Evolutionary conservation across 306 rosid genomes (phyloP), one percentile per base, ranked within the genome.

Genomic region (Glycine latifolia): DNA sequence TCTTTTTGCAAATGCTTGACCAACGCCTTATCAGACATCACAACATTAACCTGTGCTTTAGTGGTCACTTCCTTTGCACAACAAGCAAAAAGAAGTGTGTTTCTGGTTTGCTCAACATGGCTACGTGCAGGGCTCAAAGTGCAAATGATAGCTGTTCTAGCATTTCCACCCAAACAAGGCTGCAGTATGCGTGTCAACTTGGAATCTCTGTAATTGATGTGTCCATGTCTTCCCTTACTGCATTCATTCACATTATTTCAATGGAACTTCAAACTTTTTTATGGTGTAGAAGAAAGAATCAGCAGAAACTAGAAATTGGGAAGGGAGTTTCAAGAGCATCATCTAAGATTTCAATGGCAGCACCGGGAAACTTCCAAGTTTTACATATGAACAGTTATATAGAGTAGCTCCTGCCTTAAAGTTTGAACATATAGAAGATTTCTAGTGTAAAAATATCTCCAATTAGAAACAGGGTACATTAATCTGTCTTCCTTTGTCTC

Each of bases 1-100:
- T 96, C 98, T 81, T 88, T 93, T 79, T 96, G 99, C 85, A 96
- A 89, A 76, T 96, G 99, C 91, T 92, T 96, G 61, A 96, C 98
- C 88, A 96, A 87, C 59, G 98, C 97, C 92, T 92, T 96, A 88
- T 93, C 98, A 48, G 99, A 96, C 99, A 96, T 88, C 83, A 96
- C 99, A 10, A 96, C 98, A 83, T 96, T 96, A 84, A 96, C 99
- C 81, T 93, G 99, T 73, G 98, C 97, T 90, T 92, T 93, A 41
- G 98, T 96, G 41, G 94, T 93, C 83, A 96, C 99, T 86, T 96
- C 98, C 89, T 93, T 96, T 48, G 99, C 99, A 71, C 98, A 89
- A 86, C 97, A 93, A 54, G 99, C 99, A 87, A 96, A 96, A 84
- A 96, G 88, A 88, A 96, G 98, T 8, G 99, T 93, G 88, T 96